phyloP scores from a whole-genome alignment of 495 filamentous ascomycete species.

The Pseudoneurospora amorphoporcata region DNA sequence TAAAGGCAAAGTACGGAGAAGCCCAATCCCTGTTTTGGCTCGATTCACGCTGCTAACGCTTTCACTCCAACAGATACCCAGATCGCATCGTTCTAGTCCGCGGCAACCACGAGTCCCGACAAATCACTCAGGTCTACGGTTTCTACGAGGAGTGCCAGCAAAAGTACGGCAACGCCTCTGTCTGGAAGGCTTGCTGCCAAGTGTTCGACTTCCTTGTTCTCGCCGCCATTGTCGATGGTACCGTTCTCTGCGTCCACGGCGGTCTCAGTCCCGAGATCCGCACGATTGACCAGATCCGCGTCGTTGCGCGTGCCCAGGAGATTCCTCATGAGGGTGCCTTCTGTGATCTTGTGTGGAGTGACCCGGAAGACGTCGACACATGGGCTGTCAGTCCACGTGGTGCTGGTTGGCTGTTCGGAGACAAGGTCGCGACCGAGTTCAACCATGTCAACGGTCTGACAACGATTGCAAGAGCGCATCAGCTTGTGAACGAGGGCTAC shows the following conservation, averaged over 20 bases:
- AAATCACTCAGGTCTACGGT: constrained; percentile 97
- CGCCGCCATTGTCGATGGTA: constrained; percentile 92
- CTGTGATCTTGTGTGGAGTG: constrained; percentile 96
- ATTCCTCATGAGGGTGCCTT: constrained; percentile 98
- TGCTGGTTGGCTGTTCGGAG: constrained; percentile 94
- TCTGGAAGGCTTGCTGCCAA: constrained; percentile 98
- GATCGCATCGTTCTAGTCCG: constrained; percentile 92
- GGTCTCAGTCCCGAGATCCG: constrained; percentile 94
- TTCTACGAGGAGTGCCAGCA: constrained; percentile 98
- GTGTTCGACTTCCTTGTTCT: constrained; percentile 97
- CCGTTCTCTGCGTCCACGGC: constrained; percentile 93
- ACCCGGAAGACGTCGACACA: constrained; percentile 95
- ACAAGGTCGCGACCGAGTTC: constrained; percentile 97
- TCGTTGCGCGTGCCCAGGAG: constrained; percentile 92
- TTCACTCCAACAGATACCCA: constrained; percentile 56
- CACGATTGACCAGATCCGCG: constrained; percentile 92
- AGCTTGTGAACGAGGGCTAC: constrained; percentile 96
- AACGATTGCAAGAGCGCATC: constrained; percentile 90
- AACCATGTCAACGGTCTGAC: constrained; percentile 96
- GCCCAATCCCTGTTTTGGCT: neutral
- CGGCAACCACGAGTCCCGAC: constrained; percentile 93
- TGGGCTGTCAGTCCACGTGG: constrained; percentile 94
- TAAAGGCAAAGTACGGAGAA: constrained; percentile 75
- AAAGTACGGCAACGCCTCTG: constrained; percentile 95
- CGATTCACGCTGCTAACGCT: constrained; percentile 12